Percentiles rank a stretch among this genome's conserved stretches.
Conservation (phyloP, 768 basidiomycete genomes). For the Lactifluus piperatus region DNA sequence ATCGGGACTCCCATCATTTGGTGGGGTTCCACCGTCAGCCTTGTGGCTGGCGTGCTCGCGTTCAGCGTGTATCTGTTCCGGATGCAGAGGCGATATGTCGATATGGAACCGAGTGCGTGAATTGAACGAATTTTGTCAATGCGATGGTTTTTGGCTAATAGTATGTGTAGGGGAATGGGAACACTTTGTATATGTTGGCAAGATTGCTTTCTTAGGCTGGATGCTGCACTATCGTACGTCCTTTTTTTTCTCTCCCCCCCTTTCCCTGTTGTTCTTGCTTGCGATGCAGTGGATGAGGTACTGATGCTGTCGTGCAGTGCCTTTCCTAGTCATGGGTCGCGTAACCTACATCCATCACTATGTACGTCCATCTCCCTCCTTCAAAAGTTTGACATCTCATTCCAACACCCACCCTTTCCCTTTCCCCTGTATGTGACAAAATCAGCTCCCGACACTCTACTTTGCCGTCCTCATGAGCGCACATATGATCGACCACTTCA, state of each 20-base stretch:
- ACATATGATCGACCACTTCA: conserved; percentile 86
- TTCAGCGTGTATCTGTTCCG: conserved; percentile 69
- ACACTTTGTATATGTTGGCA: conserved; percentile 86
- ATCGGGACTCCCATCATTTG: conserved; percentile 88
- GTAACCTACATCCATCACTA: conserved; percentile 97
- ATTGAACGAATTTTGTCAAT: conserved; percentile 7
- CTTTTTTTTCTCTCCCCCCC: neutral
- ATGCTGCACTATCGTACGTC: conserved; percentile 76
- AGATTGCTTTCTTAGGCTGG: conserved; percentile 91
- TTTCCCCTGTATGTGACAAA: no score
- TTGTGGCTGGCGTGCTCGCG: conserved; percentile 44
- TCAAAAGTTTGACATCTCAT: neutral
- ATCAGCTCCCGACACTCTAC: conserved; percentile 91
- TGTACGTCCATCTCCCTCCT: conserved; percentile 38
- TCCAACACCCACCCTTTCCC: neutral
- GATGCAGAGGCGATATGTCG: conserved; percentile 79
- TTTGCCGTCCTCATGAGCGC: conserved; percentile 90
- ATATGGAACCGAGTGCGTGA: conserved; percentile 78
- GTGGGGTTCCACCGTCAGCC: conserved; percentile 71
- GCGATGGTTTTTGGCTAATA: neutral
- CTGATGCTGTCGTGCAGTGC: conserved; percentile 42
- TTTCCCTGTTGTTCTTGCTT: neutral
- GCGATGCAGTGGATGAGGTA: neutral
- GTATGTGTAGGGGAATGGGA: conserved; percentile 72
- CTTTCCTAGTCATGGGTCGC: conserved; percentile 97